These are phyloP conservation scores for Vitis hybrid DNA, from an alignment of 177 flowering plant species.

Conservation along the genomic window DNA sequence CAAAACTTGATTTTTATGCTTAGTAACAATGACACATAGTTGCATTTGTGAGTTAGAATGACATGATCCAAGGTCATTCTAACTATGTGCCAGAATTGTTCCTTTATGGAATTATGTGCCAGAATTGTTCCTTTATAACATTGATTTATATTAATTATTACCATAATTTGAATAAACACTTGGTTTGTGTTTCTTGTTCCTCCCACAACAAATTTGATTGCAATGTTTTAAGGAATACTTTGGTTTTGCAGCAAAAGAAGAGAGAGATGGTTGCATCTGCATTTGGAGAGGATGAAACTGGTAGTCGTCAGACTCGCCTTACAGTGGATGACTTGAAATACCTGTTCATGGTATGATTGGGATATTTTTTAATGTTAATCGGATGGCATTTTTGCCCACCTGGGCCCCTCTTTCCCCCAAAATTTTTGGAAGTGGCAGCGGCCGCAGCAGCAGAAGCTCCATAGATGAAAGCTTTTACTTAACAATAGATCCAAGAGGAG, in stretches of 20 bases:
- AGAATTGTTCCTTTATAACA: no score
- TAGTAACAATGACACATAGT: no score
- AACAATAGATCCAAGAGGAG: conserved; percentile 11
- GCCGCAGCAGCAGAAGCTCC: neutral
- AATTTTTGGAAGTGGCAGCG: neutral
- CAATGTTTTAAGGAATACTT: neutral
- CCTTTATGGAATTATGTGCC: no score
- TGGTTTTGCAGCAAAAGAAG: conserved; percentile 80
- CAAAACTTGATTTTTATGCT: no score
- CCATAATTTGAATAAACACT: neutral
- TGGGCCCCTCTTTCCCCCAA: neutral
- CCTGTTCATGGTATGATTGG: conserved; percentile 69
- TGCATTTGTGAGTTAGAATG: no score
- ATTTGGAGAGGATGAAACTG: conserved; percentile 90
- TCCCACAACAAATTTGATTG: conserved; percentile 5
- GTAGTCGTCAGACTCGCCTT: conserved; percentile 70
- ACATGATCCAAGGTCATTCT: no score
- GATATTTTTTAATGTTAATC: neutral
- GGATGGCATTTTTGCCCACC: conserved; percentile 11
- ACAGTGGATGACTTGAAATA: conserved; percentile 89
- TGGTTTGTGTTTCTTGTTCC: conserved; percentile 3
- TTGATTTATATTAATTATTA: no score
- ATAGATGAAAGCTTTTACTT: neutral
- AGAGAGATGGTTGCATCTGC: conserved; percentile 95
- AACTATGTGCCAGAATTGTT: no score